Evolutionary conservation across 2,329 filamentous ascomycete species (phyloP).

Genomic region (Apiospora saccharicola): DNA sequence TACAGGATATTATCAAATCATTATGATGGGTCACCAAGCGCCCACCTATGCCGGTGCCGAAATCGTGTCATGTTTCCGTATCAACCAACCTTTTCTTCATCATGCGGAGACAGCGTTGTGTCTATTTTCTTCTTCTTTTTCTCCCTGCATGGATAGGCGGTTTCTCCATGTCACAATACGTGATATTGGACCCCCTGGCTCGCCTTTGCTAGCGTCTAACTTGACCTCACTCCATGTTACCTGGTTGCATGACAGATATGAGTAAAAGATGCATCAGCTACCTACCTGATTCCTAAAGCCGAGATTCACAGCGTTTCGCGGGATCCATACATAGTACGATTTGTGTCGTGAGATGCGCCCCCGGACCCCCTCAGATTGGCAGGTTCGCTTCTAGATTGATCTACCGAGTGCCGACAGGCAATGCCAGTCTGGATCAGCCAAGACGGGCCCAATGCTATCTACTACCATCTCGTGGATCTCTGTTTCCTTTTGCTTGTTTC

Average conservation of each 20-base stretch:
- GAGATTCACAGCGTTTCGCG: background rate
- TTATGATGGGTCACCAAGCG: background rate
- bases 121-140: background rate
- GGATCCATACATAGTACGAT: background rate
- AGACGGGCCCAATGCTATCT: background rate
- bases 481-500: slow-evolving; percentile 1
- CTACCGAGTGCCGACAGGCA: background rate
- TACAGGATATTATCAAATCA: background rate
- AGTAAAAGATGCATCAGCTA: background rate
- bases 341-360: background rate
- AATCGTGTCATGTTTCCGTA: slow-evolving; percentile 6
- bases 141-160: background rate
- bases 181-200: background rate
- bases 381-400: background rate
- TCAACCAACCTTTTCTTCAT: background rate
- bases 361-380: background rate
- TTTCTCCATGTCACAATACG: background rate
- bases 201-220: background rate
- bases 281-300: background rate
- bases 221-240: background rate
- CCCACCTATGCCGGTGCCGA: background rate
- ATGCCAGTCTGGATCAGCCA: background rate
- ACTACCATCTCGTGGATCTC: background rate
- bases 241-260: background rate
- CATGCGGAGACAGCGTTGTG: background rate